Evolutionary conservation across 2,329 filamentous ascomycete species (phyloP).

Genomic region (Stagonosporopsis tanaceti): DNA sequence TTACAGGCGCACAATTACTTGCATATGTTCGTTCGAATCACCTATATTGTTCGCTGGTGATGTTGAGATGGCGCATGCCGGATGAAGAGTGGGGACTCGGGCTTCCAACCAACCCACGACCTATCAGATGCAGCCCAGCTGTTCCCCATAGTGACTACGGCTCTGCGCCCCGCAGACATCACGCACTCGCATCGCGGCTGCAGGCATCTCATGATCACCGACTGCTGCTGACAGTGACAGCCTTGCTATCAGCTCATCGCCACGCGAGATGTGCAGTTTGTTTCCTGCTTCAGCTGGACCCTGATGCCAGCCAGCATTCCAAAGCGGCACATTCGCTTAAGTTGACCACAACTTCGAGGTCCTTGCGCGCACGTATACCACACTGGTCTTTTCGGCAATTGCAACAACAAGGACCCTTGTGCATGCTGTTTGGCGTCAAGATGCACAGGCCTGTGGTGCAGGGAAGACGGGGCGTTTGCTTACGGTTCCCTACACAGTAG

Average conservation of each 20-base stretch:
- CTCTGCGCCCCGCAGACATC: too few relatives aligned
- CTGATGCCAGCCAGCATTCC: not conserved
- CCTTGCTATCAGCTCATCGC: not conserved
- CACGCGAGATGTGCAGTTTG: not conserved
- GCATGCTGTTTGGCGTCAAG: not conserved
- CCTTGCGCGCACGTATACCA: not conserved
- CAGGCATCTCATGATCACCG: not conserved
- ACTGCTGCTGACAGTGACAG: not conserved
- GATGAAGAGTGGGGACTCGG: not conserved
- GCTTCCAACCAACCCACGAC: too few relatives aligned
- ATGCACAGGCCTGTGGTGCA: not conserved
- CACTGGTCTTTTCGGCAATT: not conserved
- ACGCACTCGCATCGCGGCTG: not conserved
- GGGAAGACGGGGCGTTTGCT: constrained; percentile 2
- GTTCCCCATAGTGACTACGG: too few relatives aligned
- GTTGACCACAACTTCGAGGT: constrained; percentile 4
- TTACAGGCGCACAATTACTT: not conserved
- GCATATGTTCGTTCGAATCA: not conserved
- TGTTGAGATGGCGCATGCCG: not conserved
- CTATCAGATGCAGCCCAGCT: too few relatives aligned
- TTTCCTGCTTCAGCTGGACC: not conserved
- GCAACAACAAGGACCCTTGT: not conserved
- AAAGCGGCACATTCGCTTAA: constrained; percentile 8
- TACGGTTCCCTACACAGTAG: not conserved
- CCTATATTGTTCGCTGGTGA: not conserved